Percentiles rank a stretch among this genome's conserved stretches.
phyloP scores from a whole-genome alignment of 768 basidiomycete genomes.

The Cystobasidium onofrii region DNA sequence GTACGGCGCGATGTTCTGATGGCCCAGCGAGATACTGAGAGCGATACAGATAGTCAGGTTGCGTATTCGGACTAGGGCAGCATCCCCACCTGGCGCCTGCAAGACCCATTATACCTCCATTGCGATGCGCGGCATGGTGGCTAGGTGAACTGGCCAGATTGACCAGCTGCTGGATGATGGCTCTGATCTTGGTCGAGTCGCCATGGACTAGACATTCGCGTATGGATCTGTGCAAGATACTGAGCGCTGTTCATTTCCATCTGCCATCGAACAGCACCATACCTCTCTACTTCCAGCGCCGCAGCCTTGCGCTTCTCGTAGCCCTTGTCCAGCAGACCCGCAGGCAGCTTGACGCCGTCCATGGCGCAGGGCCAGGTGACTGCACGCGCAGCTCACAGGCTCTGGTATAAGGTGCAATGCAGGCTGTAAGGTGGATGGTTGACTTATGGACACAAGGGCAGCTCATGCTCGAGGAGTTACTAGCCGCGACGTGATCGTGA shows the following conservation, averaged over 20 bases:
- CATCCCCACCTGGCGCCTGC: constrained; percentile 65
- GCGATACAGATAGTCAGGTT: not conserved
- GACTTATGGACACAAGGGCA: too few species aligned
- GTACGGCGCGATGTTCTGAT: constrained; percentile 76
- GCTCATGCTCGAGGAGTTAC: too few species aligned
- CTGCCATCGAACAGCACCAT: constrained; percentile 36
- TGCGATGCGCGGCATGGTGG: constrained; percentile 64
- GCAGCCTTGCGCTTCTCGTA: constrained; percentile 52
- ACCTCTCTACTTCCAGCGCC: constrained; percentile 94
- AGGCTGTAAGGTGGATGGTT: too few species aligned
- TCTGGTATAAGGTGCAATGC: too few species aligned
- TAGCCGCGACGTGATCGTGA: too few species aligned
- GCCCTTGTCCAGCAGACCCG: constrained; percentile 19
- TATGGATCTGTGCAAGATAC: constrained; percentile 49
- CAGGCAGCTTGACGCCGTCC: constrained; percentile 9
- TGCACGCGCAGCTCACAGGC: not conserved
- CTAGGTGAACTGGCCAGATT: constrained; percentile 76
- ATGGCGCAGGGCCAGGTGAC: not conserved
- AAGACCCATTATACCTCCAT: constrained; percentile 90
- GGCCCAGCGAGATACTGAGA: constrained; percentile 71
- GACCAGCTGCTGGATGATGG: constrained; percentile 87
- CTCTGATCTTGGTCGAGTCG: constrained; percentile 68
- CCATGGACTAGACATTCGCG: constrained; percentile 75
- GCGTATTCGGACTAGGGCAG: not conserved
- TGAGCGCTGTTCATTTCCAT: not conserved